A percentile compares a stretch with the other conserved stretches of the same genome.
Evolutionary conservation across 2,329 filamentous ascomycete species (phyloP).

Genomic region (Penicillium hesseltinei): DNA sequence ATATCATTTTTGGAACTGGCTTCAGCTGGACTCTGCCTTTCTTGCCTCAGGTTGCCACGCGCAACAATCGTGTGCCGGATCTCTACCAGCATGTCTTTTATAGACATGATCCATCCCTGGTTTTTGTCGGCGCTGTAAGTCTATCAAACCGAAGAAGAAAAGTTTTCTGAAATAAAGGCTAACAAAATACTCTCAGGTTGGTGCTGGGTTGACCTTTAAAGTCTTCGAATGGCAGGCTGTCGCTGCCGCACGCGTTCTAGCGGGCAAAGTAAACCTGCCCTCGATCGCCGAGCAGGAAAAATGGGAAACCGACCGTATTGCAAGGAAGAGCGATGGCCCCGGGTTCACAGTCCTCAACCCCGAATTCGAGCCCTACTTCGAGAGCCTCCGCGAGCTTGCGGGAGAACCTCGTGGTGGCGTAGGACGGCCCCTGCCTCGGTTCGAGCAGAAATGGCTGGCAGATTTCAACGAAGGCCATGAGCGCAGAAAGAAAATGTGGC

Average conservation of each 20-base stretch:
- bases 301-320: slow-evolving; percentile 60
- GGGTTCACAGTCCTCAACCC: slow-evolving; percentile 59
- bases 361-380: slow-evolving; percentile 65
- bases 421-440: slow-evolving; percentile 44
- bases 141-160: too few relatives aligned
- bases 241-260: slow-evolving; percentile 57
- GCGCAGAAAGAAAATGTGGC: slow-evolving; percentile 59
- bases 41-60: slow-evolving; percentile 47
- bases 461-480: slow-evolving; percentile 57
- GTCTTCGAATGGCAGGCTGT: slow-evolving; percentile 69
- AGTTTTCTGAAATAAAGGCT: neutral
- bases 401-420: slow-evolving; percentile 42
- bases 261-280: slow-evolving; percentile 55
- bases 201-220: slow-evolving; percentile 59
- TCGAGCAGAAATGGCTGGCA: slow-evolving; percentile 43
- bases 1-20: slow-evolving; percentile 66
- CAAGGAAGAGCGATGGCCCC: slow-evolving; percentile 54
- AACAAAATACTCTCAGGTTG: slow-evolving; percentile 28
- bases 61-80: slow-evolving; percentile 36
- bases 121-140: slow-evolving; percentile 48
- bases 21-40: slow-evolving; percentile 65
- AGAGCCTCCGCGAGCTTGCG: slow-evolving; percentile 47
- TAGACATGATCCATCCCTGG: slow-evolving; percentile 32
- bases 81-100: slow-evolving; percentile 41
- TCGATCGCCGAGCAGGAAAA: slow-evolving; percentile 47